Conservation (phyloP, 163 green algal genomes). For the Prototheca wickerhamii region DNA sequence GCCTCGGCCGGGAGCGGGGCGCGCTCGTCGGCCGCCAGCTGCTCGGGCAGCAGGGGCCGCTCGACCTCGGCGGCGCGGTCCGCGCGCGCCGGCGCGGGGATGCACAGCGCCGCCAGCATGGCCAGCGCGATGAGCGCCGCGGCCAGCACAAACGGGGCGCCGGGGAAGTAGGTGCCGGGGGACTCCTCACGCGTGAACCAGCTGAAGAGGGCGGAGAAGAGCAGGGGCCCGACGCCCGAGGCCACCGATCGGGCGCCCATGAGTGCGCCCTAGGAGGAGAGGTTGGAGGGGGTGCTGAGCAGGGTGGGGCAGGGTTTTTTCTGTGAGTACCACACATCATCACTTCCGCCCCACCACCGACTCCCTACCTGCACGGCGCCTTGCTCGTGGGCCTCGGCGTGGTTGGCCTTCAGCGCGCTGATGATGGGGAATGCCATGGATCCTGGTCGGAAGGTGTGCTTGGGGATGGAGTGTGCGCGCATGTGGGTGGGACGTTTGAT, state of each 20-base stretch:
- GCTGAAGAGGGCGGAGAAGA: slow-evolving; percentile 58
- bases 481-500: not conserved
- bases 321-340: not conserved
- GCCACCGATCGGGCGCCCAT: slow-evolving; percentile 49
- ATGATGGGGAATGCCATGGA: slow-evolving; percentile 56
- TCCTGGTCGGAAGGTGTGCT: slow-evolving; percentile 6
- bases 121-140: slow-evolving; percentile 4
- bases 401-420: slow-evolving; percentile 50
- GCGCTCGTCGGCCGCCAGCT: too few species aligned
- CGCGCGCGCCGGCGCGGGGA: not conserved
- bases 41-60: too few species aligned
- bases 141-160: slow-evolving; percentile 38
- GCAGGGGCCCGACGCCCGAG: slow-evolving; percentile 46
- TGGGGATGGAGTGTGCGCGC: not conserved
- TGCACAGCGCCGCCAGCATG: slow-evolving; percentile 19
- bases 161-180: slow-evolving; percentile 34
- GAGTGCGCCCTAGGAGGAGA: slow-evolving; percentile 56
- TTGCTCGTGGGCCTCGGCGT: slow-evolving; percentile 45
- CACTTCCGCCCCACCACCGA: not conserved
- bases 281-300: slow-evolving; percentile 14
- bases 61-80: too few species aligned
- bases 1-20: too few species aligned
- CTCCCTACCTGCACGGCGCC: slow-evolving; percentile 37
- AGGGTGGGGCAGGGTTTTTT: not conserved
- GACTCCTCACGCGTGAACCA: slow-evolving; percentile 45